phyloP scores from a whole-genome alignment of 129 eudicot species.

The Artemisia annua region DNA sequence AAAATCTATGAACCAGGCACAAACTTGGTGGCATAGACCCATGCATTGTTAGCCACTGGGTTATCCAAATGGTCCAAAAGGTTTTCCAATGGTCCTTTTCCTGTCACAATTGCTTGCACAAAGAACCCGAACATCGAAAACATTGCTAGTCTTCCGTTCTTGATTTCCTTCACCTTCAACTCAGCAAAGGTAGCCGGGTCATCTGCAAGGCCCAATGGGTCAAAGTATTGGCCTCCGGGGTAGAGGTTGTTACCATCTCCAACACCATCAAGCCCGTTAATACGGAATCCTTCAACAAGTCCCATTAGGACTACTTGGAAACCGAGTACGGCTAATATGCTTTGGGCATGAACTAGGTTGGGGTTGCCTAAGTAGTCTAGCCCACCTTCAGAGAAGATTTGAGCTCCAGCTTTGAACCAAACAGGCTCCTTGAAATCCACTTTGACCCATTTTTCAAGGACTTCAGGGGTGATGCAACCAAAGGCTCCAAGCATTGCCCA shows the following conservation, averaged over 20 bases:
- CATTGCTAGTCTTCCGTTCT: slow-evolving; percentile 49
- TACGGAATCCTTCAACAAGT: slow-evolving; percentile 40
- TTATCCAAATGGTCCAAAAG: slow-evolving; percentile 46
- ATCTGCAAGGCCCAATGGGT: slow-evolving; percentile 47
- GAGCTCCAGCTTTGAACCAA: slow-evolving; percentile 51
- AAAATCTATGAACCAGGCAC: slow-evolving; percentile 41
- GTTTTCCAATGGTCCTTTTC: slow-evolving; percentile 47
- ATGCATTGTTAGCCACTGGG: slow-evolving; percentile 55
- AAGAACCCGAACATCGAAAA: slow-evolving; percentile 46
- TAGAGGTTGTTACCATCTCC: slow-evolving; percentile 44
- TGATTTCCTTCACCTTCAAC: slow-evolving; percentile 44
- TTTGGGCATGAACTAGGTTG: slow-evolving; percentile 47
- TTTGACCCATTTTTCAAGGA: slow-evolving; percentile 41
- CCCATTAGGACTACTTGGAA: slow-evolving; percentile 46
- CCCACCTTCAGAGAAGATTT: slow-evolving; percentile 47
- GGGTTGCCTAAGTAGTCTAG: slow-evolving; percentile 49
- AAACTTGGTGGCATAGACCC: slow-evolving; percentile 55
- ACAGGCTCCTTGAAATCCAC: slow-evolving; percentile 48
- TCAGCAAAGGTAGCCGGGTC: slow-evolving; percentile 41
- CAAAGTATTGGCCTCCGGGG: slow-evolving; percentile 49
- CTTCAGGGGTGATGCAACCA: slow-evolving; percentile 43
- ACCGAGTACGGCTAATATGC: slow-evolving; percentile 43
- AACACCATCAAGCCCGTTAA: slow-evolving; percentile 44
- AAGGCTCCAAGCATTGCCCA: slow-evolving; percentile 48
- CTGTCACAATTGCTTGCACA: slow-evolving; percentile 48